Percentiles rank a stretch among this genome's conserved stretches.
These are phyloP conservation scores for Amphibolis antarctica DNA, from an alignment of 106 monocot genomes.

Conservation along the genomic window DNA sequence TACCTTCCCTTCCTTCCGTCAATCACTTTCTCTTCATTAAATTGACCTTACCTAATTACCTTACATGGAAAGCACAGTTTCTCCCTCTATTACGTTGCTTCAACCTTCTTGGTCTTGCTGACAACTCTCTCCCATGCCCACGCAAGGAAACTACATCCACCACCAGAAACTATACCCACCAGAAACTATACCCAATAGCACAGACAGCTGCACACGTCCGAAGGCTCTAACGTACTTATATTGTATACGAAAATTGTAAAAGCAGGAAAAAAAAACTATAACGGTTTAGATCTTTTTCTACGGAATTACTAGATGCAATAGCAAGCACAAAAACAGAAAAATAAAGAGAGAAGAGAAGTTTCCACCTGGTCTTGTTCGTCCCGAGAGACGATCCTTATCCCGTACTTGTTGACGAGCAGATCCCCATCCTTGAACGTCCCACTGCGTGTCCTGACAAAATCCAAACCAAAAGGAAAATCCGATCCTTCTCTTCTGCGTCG, in stretches of 20 bases:
- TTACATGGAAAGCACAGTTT: no score
- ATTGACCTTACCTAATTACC: no score
- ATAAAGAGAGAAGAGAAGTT: not conserved
- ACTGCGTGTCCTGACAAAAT: slow-evolving; percentile 38
- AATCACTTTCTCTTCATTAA: no score
- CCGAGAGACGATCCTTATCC: slow-evolving; percentile 62
- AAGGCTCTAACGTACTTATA: no score
- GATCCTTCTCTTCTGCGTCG: not conserved
- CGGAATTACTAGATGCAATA: not conserved
- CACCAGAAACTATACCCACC: no score
- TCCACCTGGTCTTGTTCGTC: slow-evolving; percentile 43
- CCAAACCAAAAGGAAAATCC: not conserved
- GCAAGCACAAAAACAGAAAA: not conserved
- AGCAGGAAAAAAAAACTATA: not conserved
- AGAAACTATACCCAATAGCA: no score
- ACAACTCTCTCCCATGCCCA: no score
- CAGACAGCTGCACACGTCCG: not conserved
- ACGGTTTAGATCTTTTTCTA: not conserved
- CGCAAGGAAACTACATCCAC: no score
- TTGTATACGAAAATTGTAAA: not conserved
- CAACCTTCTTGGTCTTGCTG: no score
- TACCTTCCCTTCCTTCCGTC: no score
- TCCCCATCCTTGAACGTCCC: slow-evolving; percentile 80
- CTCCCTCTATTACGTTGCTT: no score
- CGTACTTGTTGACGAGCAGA: slow-evolving; percentile 83